Conservation (phyloP, 345 rosid genomes). For the Corchorus capsularis region DNA sequence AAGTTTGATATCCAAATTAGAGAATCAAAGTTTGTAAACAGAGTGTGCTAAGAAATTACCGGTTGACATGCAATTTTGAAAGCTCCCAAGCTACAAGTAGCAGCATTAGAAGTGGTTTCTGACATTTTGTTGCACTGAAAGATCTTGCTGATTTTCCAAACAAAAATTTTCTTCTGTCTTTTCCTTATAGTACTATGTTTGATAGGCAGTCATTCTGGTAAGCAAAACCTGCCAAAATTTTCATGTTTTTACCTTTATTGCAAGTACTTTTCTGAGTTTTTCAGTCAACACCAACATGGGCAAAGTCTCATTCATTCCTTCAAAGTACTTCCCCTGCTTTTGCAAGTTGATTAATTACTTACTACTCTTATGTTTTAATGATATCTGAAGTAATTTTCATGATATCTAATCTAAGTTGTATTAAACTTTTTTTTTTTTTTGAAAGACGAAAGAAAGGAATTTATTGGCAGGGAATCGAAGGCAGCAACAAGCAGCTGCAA, state of each 20-base stretch:
- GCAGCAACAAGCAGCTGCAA: no score
- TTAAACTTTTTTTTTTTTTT: no score
- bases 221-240: background rate
- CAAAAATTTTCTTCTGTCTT: background rate
- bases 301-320: no score
- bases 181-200: conserved; percentile 7
- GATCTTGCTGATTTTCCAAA: conserved; percentile 5
- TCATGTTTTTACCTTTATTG: background rate
- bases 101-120: no score
- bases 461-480: no score
- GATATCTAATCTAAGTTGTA: no score
- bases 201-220: background rate
- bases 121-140: conserved; percentile 1
- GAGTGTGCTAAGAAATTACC: background rate
- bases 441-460: no score
- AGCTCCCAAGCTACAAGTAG: conserved; percentile 4
- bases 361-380: no score
- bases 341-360: no score
- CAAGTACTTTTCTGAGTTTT: background rate
- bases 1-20: background rate
- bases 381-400: no score
- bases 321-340: no score
- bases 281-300: no score
- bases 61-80: conserved; percentile 11
- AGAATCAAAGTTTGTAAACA: background rate